Conservation (phyloP, 78 protist genomes). For the Emiliania huxleyi region DNA sequence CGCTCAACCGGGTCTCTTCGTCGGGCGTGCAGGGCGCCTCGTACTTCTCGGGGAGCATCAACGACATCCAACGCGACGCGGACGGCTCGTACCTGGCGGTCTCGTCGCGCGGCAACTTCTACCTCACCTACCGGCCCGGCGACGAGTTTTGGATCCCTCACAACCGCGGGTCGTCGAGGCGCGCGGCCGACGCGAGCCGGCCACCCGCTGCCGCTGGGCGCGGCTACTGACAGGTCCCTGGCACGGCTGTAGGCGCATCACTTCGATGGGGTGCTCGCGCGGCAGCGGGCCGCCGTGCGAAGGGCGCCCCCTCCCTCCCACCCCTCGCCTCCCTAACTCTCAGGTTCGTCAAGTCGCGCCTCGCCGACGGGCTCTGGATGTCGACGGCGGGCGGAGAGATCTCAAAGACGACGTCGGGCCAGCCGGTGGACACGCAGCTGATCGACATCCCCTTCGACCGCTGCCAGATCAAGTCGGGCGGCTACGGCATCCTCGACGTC, state of each 20-base stretch:
- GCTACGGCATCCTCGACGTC: background rate
- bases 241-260: too few species aligned
- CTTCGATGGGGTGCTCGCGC: background rate
- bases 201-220: too few species aligned
- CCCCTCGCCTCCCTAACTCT: background rate
- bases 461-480: background rate
- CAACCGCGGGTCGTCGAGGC: slow-evolving; percentile 11
- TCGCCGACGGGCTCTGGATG: background rate
- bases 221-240: too few species aligned
- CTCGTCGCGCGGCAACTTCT: slow-evolving; percentile 25
- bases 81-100: slow-evolving; percentile 1
- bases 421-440: slow-evolving; percentile 7
- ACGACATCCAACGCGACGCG: background rate
- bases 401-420: background rate
- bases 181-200: background rate
- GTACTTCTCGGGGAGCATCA: slow-evolving; percentile 8
- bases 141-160: slow-evolving; percentile 19
- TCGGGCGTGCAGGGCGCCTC: slow-evolving; percentile 39
- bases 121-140: slow-evolving; percentile 2
- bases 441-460: slow-evolving; percentile 6
- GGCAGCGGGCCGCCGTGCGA: background rate
- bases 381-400: slow-evolving; percentile 19
- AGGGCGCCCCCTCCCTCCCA: too few species aligned
- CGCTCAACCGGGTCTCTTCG: slow-evolving; percentile 32
- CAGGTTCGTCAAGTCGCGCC: background rate